phyloP scores from a whole-genome alignment of 257 asterid genomes.

The Verbascum thapsus region DNA sequence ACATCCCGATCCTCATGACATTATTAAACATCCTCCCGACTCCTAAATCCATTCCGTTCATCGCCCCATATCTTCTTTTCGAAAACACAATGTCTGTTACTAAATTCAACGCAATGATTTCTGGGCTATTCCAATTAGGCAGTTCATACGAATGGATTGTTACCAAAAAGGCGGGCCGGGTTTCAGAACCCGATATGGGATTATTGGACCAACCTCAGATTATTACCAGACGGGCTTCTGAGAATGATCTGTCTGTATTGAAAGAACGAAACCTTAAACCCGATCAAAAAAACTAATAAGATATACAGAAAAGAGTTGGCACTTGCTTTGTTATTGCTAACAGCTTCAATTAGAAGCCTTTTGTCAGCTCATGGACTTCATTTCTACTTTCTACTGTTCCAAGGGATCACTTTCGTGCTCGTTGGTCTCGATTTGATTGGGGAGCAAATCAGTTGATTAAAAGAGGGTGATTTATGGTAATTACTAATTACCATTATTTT shows the following conservation, averaged over 20 bases:
- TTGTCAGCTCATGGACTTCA: constrained; percentile 78
- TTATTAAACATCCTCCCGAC: constrained; percentile 55
- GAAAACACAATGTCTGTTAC: constrained; percentile 78
- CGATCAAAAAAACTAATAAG: constrained; percentile 55
- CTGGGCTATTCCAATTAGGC: constrained; percentile 66
- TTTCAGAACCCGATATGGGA: constrained; percentile 52
- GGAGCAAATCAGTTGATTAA: constrained; percentile 53
- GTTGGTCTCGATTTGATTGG: constrained; percentile 76
- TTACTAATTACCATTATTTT: constrained; percentile 2
- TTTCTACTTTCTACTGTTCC: constrained; percentile 76
- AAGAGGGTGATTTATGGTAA: neutral
- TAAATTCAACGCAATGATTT: constrained; percentile 71
- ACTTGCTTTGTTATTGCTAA: constrained; percentile 63
- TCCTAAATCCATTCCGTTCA: constrained; percentile 67
- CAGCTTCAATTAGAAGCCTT: constrained; percentile 68
- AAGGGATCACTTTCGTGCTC: constrained; percentile 67
- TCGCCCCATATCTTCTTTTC: constrained; percentile 69
- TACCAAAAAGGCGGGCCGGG: constrained; percentile 66
- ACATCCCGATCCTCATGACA: constrained; percentile 61
- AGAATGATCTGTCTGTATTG: constrained; percentile 42
- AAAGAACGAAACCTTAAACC: constrained; percentile 32
- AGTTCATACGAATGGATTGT: constrained; percentile 78
- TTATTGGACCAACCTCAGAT: constrained; percentile 35
- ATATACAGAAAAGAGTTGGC: constrained; percentile 72
- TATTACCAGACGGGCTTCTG: constrained; percentile 42